phyloP scores from a whole-genome alignment of 306 rosid genomes.

The Dalbergia cultrata region DNA sequence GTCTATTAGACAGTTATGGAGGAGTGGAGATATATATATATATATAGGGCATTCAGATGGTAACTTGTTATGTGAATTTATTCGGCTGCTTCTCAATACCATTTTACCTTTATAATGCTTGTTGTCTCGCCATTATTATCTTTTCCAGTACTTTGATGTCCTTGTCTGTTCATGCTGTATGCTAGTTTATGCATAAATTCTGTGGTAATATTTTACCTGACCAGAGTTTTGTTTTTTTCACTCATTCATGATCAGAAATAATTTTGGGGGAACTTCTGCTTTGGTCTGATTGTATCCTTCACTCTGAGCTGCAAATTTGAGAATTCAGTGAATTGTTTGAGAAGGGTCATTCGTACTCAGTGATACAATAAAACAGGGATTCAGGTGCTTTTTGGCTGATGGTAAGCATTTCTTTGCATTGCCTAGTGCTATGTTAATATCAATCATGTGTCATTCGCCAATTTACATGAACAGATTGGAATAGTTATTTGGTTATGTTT shows the following conservation, averaged over 20 bases:
- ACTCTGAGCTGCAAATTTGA: slow-evolving; percentile 41
- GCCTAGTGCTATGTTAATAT: not conserved
- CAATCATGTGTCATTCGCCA: slow-evolving; percentile 18
- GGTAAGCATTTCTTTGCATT: slow-evolving; percentile 57
- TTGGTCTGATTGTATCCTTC: slow-evolving; percentile 42
- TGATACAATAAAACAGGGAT: slow-evolving; percentile 46
- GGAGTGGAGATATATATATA: no score
- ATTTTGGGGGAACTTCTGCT: slow-evolving; percentile 50
- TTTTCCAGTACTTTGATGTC: not conserved
- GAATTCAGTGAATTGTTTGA: slow-evolving; percentile 39
- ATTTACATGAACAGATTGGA: slow-evolving; percentile 18
- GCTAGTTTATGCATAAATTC: slow-evolving; percentile 7
- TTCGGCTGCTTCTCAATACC: not conserved
- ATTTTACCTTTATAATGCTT: not conserved
- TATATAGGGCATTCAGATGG: not conserved
- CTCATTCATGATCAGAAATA: slow-evolving; percentile 25
- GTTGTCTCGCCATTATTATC: not conserved
- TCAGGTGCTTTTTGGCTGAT: slow-evolving; percentile 47
- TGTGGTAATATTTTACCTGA: not conserved
- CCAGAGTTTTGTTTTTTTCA: slow-evolving; percentile 1
- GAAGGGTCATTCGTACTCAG: slow-evolving; percentile 44
- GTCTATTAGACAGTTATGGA: no score
- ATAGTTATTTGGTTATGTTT: slow-evolving; percentile 8
- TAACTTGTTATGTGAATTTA: no score
- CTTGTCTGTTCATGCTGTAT: not conserved